phyloP scores from a whole-genome alignment of 106 monocot species.

The Dendrobium nobile region DNA sequence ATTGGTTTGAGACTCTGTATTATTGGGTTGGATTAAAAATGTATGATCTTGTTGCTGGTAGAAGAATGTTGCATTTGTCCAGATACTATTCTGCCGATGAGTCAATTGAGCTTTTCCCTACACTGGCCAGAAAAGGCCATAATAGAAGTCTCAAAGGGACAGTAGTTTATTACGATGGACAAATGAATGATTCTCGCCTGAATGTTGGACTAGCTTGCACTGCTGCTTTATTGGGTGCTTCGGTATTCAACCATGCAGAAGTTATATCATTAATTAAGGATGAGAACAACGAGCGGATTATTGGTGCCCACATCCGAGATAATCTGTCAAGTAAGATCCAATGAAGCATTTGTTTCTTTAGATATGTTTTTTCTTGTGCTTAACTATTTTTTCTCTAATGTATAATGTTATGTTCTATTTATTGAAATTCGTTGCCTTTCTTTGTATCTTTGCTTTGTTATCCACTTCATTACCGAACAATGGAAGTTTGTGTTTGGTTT shows the following conservation, averaged over 20 bases:
- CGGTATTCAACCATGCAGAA: conserved; percentile 92
- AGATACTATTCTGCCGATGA: conserved; percentile 89
- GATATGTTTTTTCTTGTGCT: background rate
- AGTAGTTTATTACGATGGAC: conserved; percentile 98
- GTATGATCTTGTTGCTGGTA: conserved; percentile 90
- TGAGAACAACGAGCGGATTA: conserved; percentile 50
- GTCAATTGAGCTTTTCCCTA: conserved; percentile 88
- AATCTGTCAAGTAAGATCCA: conserved; percentile 71
- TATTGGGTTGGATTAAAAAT: conserved; percentile 87
- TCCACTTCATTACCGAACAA: background rate
- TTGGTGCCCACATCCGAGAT: conserved; percentile 80
- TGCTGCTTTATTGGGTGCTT: conserved; percentile 81
- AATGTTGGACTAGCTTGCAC: conserved; percentile 97
- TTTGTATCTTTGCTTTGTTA: background rate
- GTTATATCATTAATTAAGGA: conserved; percentile 78
- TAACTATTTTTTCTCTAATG: background rate
- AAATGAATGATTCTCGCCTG: conserved; percentile 95
- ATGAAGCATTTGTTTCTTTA: background rate
- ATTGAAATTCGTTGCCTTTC: background rate
- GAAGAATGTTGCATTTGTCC: conserved; percentile 86
- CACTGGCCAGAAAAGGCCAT: conserved; percentile 72
- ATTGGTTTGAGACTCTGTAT: conserved; percentile 86
- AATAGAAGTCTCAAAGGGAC: conserved; percentile 81
- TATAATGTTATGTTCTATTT: background rate
- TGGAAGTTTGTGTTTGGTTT: background rate